phyloP scores from a whole-genome alignment of 1,139 yeast genomes.

The Taphrina communis region DNA sequence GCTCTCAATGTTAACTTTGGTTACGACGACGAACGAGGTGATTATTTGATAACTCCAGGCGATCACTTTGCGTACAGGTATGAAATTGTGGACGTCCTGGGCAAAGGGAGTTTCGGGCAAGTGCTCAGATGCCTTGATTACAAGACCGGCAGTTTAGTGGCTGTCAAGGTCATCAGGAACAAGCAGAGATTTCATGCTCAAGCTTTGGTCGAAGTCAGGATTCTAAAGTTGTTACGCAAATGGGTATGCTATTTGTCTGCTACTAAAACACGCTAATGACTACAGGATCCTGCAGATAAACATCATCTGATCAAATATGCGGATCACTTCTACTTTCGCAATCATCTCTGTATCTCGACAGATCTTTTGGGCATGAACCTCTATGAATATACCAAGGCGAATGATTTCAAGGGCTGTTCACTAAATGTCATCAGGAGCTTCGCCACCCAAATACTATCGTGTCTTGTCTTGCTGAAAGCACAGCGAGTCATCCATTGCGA shows the following conservation, averaged over 20 bases:
- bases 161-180: slow-evolving; percentile 77
- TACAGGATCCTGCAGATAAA: slow-evolving; percentile 56
- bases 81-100: slow-evolving; percentile 65
- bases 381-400: slow-evolving; percentile 68
- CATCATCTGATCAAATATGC: slow-evolving; percentile 62
- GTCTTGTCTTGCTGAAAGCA: slow-evolving; percentile 65
- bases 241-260: slow-evolving; percentile 46
- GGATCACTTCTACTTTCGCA: slow-evolving; percentile 78
- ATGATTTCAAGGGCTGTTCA: slow-evolving; percentile 67
- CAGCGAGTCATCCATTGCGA: slow-evolving; percentile 76
- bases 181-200: slow-evolving; percentile 77
- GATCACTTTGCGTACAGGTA: slow-evolving; percentile 83
- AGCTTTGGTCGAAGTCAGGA: slow-evolving; percentile 77
- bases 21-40: slow-evolving; percentile 73
- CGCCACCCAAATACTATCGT: slow-evolving; percentile 63
- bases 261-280: background rate
- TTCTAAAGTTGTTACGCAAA: slow-evolving; percentile 60
- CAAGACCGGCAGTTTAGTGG: slow-evolving; percentile 63
- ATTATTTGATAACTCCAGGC: slow-evolving; percentile 61
- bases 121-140: slow-evolving; percentile 76
- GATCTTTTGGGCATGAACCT: slow-evolving; percentile 73
- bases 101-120: slow-evolving; percentile 85
- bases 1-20: slow-evolving; percentile 60
- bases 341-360: slow-evolving; percentile 81
- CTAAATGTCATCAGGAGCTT: slow-evolving; percentile 58